These are phyloP conservation scores for Lasiosphaeriaceae sp. DNA, from an alignment of 495 filamentous ascomycete species.

Conservation along the genomic window DNA sequence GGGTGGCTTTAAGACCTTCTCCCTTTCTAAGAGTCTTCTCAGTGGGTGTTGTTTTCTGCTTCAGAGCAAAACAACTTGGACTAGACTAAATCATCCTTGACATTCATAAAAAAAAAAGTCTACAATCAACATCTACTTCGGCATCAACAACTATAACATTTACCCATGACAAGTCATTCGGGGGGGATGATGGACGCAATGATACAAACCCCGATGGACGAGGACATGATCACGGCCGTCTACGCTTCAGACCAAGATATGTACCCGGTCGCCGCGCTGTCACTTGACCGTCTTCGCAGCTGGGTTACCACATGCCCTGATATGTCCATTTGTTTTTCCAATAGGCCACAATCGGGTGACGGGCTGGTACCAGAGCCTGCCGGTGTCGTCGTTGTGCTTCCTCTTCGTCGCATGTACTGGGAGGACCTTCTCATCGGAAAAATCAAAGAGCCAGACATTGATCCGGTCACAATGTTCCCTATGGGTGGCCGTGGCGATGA, in stretches of 20 bases:
- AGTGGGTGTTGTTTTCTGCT: too few relatives aligned
- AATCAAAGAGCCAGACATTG: constrained; percentile 66
- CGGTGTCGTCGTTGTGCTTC: constrained; percentile 27
- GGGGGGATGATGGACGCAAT: background rate
- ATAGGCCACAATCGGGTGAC: background rate
- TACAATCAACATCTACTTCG: too few relatives aligned
- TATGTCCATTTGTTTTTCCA: constrained; percentile 19
- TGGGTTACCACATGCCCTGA: constrained; percentile 25
- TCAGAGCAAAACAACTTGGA: too few relatives aligned
- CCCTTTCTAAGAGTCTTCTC: too few relatives aligned
- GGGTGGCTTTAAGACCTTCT: too few relatives aligned
- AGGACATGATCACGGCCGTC: constrained; percentile 14
- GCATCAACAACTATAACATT: too few relatives aligned
- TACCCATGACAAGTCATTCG: too few relatives aligned
- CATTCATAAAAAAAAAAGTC: too few relatives aligned
- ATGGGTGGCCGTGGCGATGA: constrained; percentile 1
- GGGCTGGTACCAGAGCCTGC: background rate
- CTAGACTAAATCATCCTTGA: too few relatives aligned
- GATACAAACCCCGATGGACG: background rate
- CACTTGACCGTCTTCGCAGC: constrained; percentile 19
- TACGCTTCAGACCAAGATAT: constrained; percentile 33
- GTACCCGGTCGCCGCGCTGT: constrained; percentile 27
- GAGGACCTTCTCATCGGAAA: constrained; percentile 59
- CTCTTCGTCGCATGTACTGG: constrained; percentile 19
- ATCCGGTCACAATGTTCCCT: constrained; percentile 60